phyloP scores from a whole-genome alignment of 331 rosid genomes.

The Cydonia oblonga region DNA sequence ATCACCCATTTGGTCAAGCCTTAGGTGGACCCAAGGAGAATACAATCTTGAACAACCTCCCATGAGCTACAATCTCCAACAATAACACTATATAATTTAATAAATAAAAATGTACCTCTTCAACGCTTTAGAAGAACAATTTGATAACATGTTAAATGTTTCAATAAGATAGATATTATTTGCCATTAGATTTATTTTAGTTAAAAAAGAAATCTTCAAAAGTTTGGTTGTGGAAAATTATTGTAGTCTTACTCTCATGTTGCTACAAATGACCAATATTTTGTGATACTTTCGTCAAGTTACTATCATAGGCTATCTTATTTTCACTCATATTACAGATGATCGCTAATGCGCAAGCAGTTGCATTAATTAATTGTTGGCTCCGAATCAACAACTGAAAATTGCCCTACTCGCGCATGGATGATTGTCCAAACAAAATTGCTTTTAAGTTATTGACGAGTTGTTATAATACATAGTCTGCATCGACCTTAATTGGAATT shows the following conservation, averaged over 20 bases:
- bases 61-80: not conserved
- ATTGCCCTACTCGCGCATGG: not conserved
- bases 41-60: not conserved
- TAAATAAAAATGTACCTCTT: not conserved
- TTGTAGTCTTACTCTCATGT: too few species aligned
- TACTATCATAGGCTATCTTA: not conserved
- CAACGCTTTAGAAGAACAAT: not conserved
- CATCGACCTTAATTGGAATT: not conserved
- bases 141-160: not conserved
- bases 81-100: not conserved
- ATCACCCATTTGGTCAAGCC: too few species aligned
- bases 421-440: too few species aligned
- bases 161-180: too few species aligned
- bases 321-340: too few species aligned
- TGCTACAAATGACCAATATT: not conserved
- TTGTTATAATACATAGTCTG: not conserved
- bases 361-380: not conserved
- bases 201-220: not conserved
- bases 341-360: not conserved
- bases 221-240: not conserved
- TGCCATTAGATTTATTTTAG: not conserved
- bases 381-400: not conserved
- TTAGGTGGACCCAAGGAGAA: constrained; percentile 14
- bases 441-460: not conserved
- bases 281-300: not conserved